These are phyloP conservation scores for Starmerella floris DNA, from an alignment of 805 yeast genomes.

Conservation along the genomic window DNA sequence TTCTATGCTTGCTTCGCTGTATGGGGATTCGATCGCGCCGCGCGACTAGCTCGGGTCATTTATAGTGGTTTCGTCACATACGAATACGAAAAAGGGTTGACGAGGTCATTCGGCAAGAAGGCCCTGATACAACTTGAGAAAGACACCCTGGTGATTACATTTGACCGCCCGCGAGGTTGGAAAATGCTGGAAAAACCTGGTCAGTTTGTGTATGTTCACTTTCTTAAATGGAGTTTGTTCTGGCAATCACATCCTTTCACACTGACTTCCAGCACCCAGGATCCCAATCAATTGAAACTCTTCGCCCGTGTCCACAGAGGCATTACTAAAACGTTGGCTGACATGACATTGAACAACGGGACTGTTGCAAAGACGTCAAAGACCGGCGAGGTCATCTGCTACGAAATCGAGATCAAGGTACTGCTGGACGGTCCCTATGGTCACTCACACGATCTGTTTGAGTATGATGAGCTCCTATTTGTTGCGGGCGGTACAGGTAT, in stretches of 20 bases:
- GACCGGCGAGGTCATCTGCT: conserved; percentile 7
- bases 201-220: conserved; percentile 40
- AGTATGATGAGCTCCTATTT: conserved; percentile 42
- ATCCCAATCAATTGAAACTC: conserved; percentile 18
- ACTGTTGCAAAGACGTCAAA: neutral
- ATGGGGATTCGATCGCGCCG: conserved; percentile 57
- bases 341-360: neutral
- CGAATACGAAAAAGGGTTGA: neutral
- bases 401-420: conserved; percentile 8
- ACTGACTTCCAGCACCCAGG: conserved; percentile 9
- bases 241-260: conserved; percentile 74
- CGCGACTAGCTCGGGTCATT: conserved; percentile 41
- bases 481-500: conserved; percentile 68
- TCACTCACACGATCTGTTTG: conserved; percentile 34
- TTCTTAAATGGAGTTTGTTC: conserved; percentile 36
- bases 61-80: conserved; percentile 1
- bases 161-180: conserved; percentile 35
- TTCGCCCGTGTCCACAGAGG: conserved; percentile 36
- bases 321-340: conserved; percentile 31
- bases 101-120: neutral
- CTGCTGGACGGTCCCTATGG: conserved; percentile 63
- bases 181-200: conserved; percentile 37
- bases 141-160: conserved; percentile 20
- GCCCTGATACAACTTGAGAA: conserved; percentile 11
- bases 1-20: conserved; percentile 43